Conservation (phyloP, 441 rosid species). For the Populus hybrid region DNA sequence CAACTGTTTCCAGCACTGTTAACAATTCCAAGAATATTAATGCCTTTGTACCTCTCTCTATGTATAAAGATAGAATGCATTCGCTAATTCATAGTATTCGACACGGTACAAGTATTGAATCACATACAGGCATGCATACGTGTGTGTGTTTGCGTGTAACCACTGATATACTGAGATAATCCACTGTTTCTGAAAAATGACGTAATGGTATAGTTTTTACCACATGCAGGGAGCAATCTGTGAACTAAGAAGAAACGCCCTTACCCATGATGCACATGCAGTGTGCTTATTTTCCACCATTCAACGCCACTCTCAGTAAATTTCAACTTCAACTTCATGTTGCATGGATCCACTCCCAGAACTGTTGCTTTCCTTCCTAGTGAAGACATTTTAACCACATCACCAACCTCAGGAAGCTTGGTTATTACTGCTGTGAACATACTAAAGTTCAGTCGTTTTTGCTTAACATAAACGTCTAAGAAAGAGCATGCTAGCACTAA, state of each 20-base stretch:
- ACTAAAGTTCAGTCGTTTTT: neutral
- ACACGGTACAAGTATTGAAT: too few relatives aligned
- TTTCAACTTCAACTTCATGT: slow-evolving; percentile 76
- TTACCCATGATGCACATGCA: slow-evolving; percentile 12
- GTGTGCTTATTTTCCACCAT: slow-evolving; percentile 12
- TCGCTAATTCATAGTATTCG: neutral
- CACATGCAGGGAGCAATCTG: too few relatives aligned
- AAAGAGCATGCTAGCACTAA: neutral
- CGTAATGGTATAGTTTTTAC: too few relatives aligned
- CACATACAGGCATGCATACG: too few relatives aligned
- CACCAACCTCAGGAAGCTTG: slow-evolving; percentile 57
- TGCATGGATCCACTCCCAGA: slow-evolving; percentile 62
- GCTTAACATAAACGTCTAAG: neutral
- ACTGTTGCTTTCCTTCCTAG: slow-evolving; percentile 65
- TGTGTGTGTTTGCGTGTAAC: too few relatives aligned
- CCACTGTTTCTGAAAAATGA: too few relatives aligned
- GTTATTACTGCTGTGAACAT: slow-evolving; percentile 29
- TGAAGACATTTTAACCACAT: slow-evolving; percentile 53
- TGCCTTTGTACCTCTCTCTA: neutral
- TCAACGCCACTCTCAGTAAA: slow-evolving; percentile 38
- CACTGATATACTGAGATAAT: neutral
- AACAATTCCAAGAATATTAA: too few relatives aligned
- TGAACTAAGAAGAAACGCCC: too few relatives aligned
- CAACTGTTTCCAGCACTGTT: neutral
- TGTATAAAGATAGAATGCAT: too few relatives aligned